Evolutionary conservation across 192 early-diverging fungal genomes (phyloP), one percentile per base, ranked within the genome.

Genomic region (Anaeromyces robustus): DNA sequence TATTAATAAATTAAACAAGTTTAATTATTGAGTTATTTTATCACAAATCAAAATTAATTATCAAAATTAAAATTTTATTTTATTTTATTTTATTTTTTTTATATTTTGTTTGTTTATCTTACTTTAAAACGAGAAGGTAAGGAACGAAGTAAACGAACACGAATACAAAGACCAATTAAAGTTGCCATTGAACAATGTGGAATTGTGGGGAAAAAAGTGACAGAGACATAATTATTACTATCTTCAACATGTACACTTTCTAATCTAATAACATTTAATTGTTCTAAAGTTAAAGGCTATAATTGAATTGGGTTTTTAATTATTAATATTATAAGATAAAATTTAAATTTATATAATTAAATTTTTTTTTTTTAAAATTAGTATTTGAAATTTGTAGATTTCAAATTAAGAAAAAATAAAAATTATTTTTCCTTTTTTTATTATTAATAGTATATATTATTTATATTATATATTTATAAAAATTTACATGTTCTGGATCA

Each of bases 141-240:
- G 78, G 92, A 91, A 79, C 96, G 88, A 77, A 99, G 86, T 77
- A 99, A 84, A 77, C 94, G 89, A 16, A 99, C 96, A 30, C 97
- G 92, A 68, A 99, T 98, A 86, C 96, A 97, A 26, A 98, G 89
- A 0, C 97, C 97, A 85, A 99, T 99, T 68, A 99, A 85, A 14
- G 97, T 98, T 17, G 96, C 96, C 97, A 99, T 99, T 34, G 95
- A 96, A 86, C 97, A 99, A 86, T 99, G 97, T 30, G 96, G 96
- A 82, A 99, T 98, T 14, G 97, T 98, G 1, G 97, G 97, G 0
- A 96, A 97, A 83, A 99, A 98, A 84, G 92, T 91, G 31, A 99
- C 91, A 13, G 88, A 78, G 31, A 99, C 87, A 77, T 84, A 88
- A 85, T 90, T 92, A 43, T 81, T 83, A 16, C 87, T 84, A 83